Evolutionary conservation across 2,329 filamentous ascomycete species (phyloP), one percentile per base, ranked within the genome.

Genomic region (Coniochaeta sp.): DNA sequence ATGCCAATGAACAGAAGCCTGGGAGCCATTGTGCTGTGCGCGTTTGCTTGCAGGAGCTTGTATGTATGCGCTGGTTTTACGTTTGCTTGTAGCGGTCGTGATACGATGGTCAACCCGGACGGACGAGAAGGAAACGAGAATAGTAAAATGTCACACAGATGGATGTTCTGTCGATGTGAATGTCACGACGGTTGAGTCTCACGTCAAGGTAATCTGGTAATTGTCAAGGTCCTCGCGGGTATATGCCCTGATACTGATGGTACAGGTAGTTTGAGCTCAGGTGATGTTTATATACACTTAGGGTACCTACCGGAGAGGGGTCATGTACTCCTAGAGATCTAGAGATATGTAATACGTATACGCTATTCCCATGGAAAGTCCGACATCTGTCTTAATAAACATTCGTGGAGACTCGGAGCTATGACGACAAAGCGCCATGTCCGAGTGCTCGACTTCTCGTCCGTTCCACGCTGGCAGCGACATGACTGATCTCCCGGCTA

Each of bases 1-100:
- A 96, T 81, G 60, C 92, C 91, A 59, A 96, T 85, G 85, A 87
- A 96, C 67, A 91, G 81, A 58, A 95, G 69, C 73, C 82, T 85
- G 60, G 81, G 79, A 50, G 82, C 75, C 83, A 86, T 85, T 72
- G 63, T 28, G 19, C 55, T 5, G 26, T 52, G 47, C 30, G 10
- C n/a, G n/a, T n/a, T 26, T 52, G 22, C 42, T 26, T 12, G 3
- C 8, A 47, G 26, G 4, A 10, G 42, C 19, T 4, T 4, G 42
- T 47, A 16, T 47, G 12, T 47, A 8, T 47, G 42, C 42, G 5
- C 42, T 47, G 7, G 22, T 3, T 47, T 6, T 7, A 14, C 4
- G n/a, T n/a, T n/a, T 26, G 3, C 24, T 47, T 22, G 42, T 3
- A 24, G 42, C 5, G 26, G 38, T 40, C 17, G 38, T 40, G 5